These are phyloP conservation scores for Xenoacremonium recifei DNA, from an alignment of 2,329 filamentous ascomycete genomes.

Conservation along the genomic window DNA sequence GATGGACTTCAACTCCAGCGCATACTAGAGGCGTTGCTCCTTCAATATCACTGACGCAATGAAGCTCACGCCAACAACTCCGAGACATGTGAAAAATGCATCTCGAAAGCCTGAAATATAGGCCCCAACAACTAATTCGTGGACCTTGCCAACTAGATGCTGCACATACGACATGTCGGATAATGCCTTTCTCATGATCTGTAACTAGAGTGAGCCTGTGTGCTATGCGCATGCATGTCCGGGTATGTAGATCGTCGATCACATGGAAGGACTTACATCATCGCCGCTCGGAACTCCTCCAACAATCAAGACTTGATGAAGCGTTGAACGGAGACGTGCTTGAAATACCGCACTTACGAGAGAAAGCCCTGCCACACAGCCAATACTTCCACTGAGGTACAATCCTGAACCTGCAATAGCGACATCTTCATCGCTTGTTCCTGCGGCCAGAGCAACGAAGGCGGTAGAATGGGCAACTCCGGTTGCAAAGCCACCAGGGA, in stretches of 20 bases:
- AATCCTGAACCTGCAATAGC: conserved; percentile 1
- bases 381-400: background rate
- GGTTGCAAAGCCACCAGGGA: conserved; percentile 5
- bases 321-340: too few species aligned
- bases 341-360: too few species aligned
- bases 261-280: background rate
- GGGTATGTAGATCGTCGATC: background rate
- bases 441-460: background rate
- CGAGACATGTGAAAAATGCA: too few species aligned
- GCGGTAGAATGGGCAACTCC: conserved; percentile 3
- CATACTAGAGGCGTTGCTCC: too few species aligned
- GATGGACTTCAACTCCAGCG: too few species aligned
- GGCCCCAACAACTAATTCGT: background rate
- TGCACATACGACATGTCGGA: background rate
- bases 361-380: background rate
- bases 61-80: too few species aligned
- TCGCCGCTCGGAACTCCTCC: too few species aligned
- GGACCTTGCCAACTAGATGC: background rate
- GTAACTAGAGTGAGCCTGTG: background rate
- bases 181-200: background rate
- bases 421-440: background rate
- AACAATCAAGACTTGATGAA: too few species aligned
- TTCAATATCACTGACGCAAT: too few species aligned
- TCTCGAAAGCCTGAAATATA: background rate
- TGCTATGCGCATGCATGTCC: background rate